Percentiles rank a stretch among this genome's conserved stretches.
Conservation (phyloP, 441 rosid species). For the Cnidoscolus chayamansa region DNA sequence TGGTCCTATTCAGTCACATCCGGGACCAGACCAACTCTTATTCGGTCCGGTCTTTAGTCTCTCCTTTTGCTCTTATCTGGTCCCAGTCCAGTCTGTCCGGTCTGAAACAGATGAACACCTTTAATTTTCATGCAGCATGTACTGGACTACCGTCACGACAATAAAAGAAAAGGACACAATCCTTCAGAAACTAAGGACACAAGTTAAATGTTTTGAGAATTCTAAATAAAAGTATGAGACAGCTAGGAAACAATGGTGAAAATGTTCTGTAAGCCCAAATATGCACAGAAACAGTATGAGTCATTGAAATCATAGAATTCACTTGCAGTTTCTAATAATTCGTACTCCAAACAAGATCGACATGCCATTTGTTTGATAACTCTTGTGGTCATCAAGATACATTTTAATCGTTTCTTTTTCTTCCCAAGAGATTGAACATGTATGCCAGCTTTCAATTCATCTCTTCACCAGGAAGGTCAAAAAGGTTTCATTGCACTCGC, state of each 20-base stretch:
- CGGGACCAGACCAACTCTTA: too few species aligned
- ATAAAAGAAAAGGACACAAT: neutral
- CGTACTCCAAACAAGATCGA: neutral
- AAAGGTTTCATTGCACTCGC: slow-evolving; percentile 22
- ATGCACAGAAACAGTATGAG: neutral
- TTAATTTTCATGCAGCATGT: too few species aligned
- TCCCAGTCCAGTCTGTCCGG: too few species aligned
- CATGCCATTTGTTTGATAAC: slow-evolving; percentile 2
- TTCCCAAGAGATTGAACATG: slow-evolving; percentile 19
- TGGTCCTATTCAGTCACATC: too few species aligned
- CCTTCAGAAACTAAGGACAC: neutral
- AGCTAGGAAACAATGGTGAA: neutral
- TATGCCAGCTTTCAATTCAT: slow-evolving; percentile 13
- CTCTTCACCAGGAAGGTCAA: slow-evolving; percentile 26
- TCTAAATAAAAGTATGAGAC: too few species aligned
- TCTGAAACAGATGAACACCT: too few species aligned
- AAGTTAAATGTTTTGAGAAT: neutral
- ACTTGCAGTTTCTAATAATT: slow-evolving; percentile 5
- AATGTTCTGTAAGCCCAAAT: neutral
- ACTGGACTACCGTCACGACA: too few species aligned
- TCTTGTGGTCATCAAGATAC: slow-evolving; percentile 11
- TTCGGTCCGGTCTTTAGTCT: too few species aligned
- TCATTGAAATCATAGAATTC: slow-evolving; percentile 4
- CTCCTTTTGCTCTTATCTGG: too few species aligned
- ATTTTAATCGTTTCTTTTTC: slow-evolving; percentile 10